A percentile compares a stretch with the other conserved stretches of the same genome.
Evolutionary conservation across 1,139 yeast species (phyloP).

Genomic region (Protomyces lactucae-debilis): DNA sequence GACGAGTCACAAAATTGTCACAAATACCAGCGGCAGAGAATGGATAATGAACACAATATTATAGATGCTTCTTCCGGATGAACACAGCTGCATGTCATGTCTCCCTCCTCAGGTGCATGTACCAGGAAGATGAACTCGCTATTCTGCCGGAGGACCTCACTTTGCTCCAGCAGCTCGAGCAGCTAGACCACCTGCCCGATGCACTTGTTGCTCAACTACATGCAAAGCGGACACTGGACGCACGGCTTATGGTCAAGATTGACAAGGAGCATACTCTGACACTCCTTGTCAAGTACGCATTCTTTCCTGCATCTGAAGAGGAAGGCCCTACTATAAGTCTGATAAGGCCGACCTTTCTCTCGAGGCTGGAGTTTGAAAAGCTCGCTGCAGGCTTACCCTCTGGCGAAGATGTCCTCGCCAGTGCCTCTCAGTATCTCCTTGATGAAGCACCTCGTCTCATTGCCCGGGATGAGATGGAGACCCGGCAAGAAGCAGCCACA

Average conservation of each 20-base stretch:
- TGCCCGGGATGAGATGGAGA: too few species aligned
- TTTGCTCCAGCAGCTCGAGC: not conserved
- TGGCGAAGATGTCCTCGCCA: not conserved
- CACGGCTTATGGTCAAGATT: not conserved
- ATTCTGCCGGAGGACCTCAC: not conserved
- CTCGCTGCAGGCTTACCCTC: constrained; percentile 2
- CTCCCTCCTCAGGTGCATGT: not conserved
- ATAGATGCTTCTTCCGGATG: not conserved
- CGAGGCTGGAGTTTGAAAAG: not conserved
- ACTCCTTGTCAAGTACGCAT: not conserved
- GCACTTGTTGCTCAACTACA: not conserved
- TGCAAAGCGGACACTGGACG: not conserved
- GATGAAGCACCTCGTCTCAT: not conserved
- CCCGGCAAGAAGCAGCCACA: not conserved
- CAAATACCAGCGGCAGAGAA: not conserved
- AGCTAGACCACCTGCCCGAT: not conserved
- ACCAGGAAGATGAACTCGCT: not conserved
- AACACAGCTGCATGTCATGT: not conserved
- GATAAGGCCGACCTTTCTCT: constrained; percentile 1
- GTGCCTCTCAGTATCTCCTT: constrained; percentile 2
- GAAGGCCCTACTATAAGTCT: not conserved
- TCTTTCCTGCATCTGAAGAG: not conserved
- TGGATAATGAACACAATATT: not conserved
- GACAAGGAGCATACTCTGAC: not conserved
- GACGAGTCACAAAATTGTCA: too few species aligned